Conservation (phyloP, 257 asterid genomes). For the Plectranthus barbatus region DNA sequence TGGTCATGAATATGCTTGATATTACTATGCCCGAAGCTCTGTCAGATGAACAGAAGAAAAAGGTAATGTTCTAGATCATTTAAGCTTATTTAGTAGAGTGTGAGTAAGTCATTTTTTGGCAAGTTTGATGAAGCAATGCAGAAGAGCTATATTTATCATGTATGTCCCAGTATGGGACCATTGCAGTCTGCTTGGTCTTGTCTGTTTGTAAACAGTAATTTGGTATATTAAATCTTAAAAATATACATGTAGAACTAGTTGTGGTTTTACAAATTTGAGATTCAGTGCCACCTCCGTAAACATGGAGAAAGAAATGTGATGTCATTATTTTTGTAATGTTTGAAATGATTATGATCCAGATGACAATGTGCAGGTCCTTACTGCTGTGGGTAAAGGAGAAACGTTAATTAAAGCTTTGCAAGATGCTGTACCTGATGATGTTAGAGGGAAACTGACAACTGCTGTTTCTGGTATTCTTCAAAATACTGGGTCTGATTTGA, state of each 20-base stretch:
- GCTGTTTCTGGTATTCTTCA: conserved; percentile 66
- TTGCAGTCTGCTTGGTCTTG: neutral
- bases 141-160: neutral
- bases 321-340: neutral
- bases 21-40: conserved; percentile 60
- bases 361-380: conserved; percentile 54
- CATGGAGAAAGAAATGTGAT: neutral
- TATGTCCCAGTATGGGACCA: neutral
- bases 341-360: neutral
- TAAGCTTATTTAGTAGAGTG: conserved; percentile 7
- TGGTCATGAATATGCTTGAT: conserved; percentile 83
- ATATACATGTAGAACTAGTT: neutral
- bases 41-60: conserved; percentile 70
- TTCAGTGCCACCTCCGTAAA: neutral
- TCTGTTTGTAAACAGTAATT: neutral
- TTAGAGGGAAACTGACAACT: conserved; percentile 72
- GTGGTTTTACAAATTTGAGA: conserved; percentile 7
- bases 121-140: conserved; percentile 4
- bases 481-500: conserved; percentile 45
- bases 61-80: conserved; percentile 37
- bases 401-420: conserved; percentile 79
- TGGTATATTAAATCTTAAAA: neutral
- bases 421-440: conserved; percentile 96
- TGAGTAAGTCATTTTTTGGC: neutral
- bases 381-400: conserved; percentile 84